Evolutionary conservation across 1,284 basidiomycete species (phyloP).

Genomic region (Meripilus lineatus): DNA sequence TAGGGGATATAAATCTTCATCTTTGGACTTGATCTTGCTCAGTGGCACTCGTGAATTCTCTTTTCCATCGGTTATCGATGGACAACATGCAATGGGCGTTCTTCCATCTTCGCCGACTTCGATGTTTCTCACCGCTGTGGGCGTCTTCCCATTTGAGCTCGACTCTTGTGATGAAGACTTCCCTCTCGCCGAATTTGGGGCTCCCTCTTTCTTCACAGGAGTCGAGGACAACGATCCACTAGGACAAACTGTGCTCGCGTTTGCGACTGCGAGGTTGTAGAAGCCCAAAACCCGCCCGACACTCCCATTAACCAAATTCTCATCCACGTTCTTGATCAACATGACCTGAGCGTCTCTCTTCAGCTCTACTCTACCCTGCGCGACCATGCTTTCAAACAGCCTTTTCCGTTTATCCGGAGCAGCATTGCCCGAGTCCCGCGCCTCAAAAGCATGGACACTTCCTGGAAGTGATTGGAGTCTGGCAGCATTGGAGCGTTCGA

Average conservation of each 20-base stretch:
- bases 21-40: constrained; percentile 27
- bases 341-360: constrained; percentile 63
- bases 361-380: constrained; percentile 29
- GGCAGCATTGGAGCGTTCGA: constrained; percentile 44
- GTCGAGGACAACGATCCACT: not conserved
- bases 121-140: constrained; percentile 29
- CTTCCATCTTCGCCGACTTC: constrained; percentile 30
- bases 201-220: constrained; percentile 7
- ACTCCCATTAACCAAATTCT: constrained; percentile 32
- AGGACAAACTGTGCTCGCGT: constrained; percentile 14
- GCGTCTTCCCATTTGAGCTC: constrained; percentile 12
- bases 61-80: constrained; percentile 22
- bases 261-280: constrained; percentile 17
- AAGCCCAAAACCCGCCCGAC: constrained; percentile 33
- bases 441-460: constrained; percentile 27
- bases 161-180: constrained; percentile 20
- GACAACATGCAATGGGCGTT: constrained; percentile 19
- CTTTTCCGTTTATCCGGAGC: constrained; percentile 23
- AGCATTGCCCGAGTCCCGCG: constrained; percentile 45
- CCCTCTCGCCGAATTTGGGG: constrained; percentile 13
- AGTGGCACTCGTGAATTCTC: constrained; percentile 21
- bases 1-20: constrained; percentile 54
- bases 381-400: constrained; percentile 34
- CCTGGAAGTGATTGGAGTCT: constrained; percentile 24
- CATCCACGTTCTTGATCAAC: constrained; percentile 64